Evolutionary conservation across 2,329 filamentous ascomycete genomes (phyloP), one percentile per base, ranked within the genome.

Genomic region (Coccinonectria pachysandricola): DNA sequence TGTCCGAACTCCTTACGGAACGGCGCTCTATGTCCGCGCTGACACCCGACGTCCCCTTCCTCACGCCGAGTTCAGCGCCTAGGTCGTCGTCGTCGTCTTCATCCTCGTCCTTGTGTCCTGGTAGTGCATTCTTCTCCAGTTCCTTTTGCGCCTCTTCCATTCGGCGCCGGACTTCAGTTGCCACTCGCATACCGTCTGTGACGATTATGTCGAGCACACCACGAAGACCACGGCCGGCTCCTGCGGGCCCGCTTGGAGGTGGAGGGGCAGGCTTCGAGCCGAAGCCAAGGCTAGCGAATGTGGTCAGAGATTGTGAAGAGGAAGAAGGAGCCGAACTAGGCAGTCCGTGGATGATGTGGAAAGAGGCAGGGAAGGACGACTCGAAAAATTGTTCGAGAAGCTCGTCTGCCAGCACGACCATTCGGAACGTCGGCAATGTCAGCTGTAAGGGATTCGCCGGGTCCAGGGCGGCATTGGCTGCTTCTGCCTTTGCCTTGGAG

Each of bases 181-280:
- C 91, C 32, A 96, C 88, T 17, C 88, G 79, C 77, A 96, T 95
- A 21, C 91, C 91, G 50, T 98, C 91, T 2, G 82, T 93, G 38
- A 96, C 91, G 45, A 98, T 96, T 45, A 93, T 94, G 59, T 98
- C 91, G 19, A 98, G 64, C 32, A 98, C 91, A 12, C 91, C 91
- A 21, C 91, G 72, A 2, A 98, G 68, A 12, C 91, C 85, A 39
- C 87, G 71, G 65, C 46, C 77, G 65, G 35, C 78, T 35, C 54
- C 46, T 20, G 53, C 40, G 39, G 59, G 45, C 24, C 57, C 50
- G 3, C 55, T 49, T 23, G 58, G 52, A 24, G 62, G 49, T 29
- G 64, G 57, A 30, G 39, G 18, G 6, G 50, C 44, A 15, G 46
- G 35, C 12, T 65, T 54, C 16, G 59, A 49, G 39, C 61, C 64